Evolutionary conservation across 352 stramenopile genomes (phyloP).

Genomic region (Pythium sp.): DNA sequence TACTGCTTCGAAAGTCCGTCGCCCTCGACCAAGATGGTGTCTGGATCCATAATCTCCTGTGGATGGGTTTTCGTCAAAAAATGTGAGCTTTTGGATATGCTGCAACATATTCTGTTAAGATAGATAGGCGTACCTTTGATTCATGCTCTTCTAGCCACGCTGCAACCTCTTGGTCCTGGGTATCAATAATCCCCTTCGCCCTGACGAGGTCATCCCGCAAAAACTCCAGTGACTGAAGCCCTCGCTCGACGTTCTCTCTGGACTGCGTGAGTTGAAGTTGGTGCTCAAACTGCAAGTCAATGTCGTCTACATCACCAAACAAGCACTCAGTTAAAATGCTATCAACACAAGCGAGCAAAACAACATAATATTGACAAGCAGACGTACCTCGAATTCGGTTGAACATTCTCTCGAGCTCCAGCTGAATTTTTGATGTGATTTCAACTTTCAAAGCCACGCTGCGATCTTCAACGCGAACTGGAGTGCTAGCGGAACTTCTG

Average conservation of each 20-base stretch:
- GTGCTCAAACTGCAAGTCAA: conserved; percentile 86
- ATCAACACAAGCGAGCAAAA: not conserved
- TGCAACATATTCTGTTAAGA: not conserved
- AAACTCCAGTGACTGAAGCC: conserved; percentile 70
- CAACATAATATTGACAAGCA: not conserved
- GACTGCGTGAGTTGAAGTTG: conserved; percentile 82
- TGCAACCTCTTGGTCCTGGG: conserved; percentile 58
- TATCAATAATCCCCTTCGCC: conserved; percentile 46
- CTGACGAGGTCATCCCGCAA: conserved; percentile 63
- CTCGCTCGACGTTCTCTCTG: conserved; percentile 68
- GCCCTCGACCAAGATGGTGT: conserved; percentile 74
- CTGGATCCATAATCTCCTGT: conserved; percentile 70
- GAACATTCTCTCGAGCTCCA: conserved; percentile 72
- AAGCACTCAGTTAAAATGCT: not conserved
- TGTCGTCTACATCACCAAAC: conserved; percentile 41
- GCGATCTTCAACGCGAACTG: conserved; percentile 37
- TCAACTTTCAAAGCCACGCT: conserved; percentile 57
- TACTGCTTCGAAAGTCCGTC: conserved; percentile 84
- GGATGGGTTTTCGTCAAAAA: not conserved
- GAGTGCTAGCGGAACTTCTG: not conserved
- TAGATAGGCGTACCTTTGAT: conserved; percentile 35
- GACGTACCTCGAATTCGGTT: conserved; percentile 69
- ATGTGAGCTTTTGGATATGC: not conserved
- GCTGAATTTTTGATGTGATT: conserved; percentile 76
- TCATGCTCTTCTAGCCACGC: conserved; percentile 79